These are phyloP conservation scores for Mortierella sp. DNA, from an alignment of 371 early-diverging fungal genomes.

Conservation along the genomic window DNA sequence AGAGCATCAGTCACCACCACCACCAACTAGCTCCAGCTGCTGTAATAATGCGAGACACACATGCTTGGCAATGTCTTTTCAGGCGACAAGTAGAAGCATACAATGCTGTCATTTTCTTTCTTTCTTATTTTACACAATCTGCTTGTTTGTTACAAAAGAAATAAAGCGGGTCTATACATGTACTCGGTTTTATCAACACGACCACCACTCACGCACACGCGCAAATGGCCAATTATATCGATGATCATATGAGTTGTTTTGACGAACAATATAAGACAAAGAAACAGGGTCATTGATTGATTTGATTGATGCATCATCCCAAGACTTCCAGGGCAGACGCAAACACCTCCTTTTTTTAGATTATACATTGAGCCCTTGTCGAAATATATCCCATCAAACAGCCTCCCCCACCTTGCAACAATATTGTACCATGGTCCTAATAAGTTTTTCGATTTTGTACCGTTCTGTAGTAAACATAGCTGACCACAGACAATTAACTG, in stretches of 20 bases:
- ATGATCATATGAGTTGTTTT: conserved; percentile 1
- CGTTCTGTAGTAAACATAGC: too few species aligned
- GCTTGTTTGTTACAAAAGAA: too few species aligned
- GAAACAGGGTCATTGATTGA: not conserved
- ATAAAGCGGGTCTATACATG: too few species aligned
- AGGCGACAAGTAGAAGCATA: not conserved
- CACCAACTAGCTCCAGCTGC: too few species aligned
- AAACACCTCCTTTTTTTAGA: conserved; percentile 20
- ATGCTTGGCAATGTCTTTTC: not conserved
- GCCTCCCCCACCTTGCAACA: not conserved
- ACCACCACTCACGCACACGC: not conserved
- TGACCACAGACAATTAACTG: too few species aligned
- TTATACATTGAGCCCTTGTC: not conserved
- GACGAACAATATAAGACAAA: not conserved
- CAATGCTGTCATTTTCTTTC: not conserved
- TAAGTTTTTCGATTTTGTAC: too few species aligned
- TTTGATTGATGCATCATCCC: not conserved
- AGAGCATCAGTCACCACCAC: conserved; percentile 6
- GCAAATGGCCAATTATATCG: not conserved
- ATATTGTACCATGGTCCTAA: too few species aligned
- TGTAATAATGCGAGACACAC: not conserved
- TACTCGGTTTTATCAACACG: too few species aligned
- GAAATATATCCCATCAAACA: not conserved
- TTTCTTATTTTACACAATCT: not conserved
- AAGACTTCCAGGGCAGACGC: conserved; percentile 1